A percentile compares a stretch with the other conserved stretches of the same genome.
These are phyloP conservation scores for Colletotrichum aenigma DNA, from an alignment of 2,329 filamentous ascomycete genomes.

Conservation along the genomic window DNA sequence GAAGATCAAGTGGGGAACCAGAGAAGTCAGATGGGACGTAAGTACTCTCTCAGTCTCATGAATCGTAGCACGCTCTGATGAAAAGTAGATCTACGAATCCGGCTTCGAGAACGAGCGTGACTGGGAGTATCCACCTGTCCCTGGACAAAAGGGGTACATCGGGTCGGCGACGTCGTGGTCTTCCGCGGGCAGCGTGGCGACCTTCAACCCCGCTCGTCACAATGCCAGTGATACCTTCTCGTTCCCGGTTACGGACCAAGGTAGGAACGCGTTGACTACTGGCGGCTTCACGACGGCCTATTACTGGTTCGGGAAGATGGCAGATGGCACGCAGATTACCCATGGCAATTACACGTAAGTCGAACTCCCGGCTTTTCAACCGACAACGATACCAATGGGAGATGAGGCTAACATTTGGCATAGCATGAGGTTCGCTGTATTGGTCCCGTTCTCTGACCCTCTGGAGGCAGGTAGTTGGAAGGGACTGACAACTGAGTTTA, in stretches of 20 bases:
- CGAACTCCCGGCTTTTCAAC: too few relatives aligned
- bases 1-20: conserved; percentile 24
- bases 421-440: conserved; percentile 8
- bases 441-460: conserved; percentile 8
- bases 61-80: not conserved
- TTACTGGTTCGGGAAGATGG: conserved; percentile 48
- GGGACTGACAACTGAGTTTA: conserved; percentile 8
- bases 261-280: conserved; percentile 28
- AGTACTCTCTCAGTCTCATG: not conserved
- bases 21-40: conserved; percentile 27
- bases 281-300: conserved; percentile 33
- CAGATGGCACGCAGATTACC: conserved; percentile 41
- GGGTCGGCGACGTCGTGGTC: conserved; percentile 41
- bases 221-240: conserved; percentile 41
- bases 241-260: conserved; percentile 34
- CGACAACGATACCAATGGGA: not conserved
- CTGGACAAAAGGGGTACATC: conserved; percentile 41
- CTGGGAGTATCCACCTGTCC: conserved; percentile 46
- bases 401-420: not conserved
- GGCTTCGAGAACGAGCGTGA: conserved; percentile 41
- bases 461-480: not conserved
- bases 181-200: conserved; percentile 25
- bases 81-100: conserved; percentile 36
- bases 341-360: conserved; percentile 44
- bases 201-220: conserved; percentile 37